Evolutionary conservation across 2,329 filamentous ascomycete species (phyloP).

Genomic region (Phialocephala sp.): DNA sequence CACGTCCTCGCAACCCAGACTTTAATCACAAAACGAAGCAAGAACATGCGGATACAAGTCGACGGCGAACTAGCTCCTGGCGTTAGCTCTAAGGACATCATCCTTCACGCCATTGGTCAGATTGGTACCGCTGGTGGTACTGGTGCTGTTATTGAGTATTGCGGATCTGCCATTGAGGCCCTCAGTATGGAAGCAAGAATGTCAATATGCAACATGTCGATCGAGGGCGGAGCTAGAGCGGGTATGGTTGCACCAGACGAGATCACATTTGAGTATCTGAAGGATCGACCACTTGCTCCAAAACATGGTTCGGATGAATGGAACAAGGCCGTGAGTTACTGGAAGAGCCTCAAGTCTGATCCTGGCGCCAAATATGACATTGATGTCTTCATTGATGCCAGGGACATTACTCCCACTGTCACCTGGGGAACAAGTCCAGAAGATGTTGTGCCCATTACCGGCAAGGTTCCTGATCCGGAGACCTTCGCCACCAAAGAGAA

Average conservation of each 20-base stretch:
- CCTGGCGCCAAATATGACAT: conserved; percentile 88
- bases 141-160: conserved; percentile 95
- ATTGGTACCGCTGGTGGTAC: conserved; percentile 97
- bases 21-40: conserved; percentile 90
- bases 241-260: conserved; percentile 98
- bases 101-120: conserved; percentile 89
- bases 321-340: conserved; percentile 87
- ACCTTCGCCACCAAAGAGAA: conserved; percentile 81
- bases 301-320: conserved; percentile 84
- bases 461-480: conserved; percentile 86
- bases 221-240: conserved; percentile 92
- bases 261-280: conserved; percentile 92
- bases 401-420: conserved; percentile 91
- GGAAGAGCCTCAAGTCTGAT: conserved; percentile 85
- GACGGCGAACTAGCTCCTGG: conserved; percentile 89
- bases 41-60: conserved; percentile 98
- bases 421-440: conserved; percentile 98
- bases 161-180: conserved; percentile 86
- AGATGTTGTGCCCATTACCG: conserved; percentile 94
- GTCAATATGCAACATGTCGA: conserved; percentile 99
- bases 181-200: conserved; percentile 97
- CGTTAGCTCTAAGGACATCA: conserved; percentile 94
- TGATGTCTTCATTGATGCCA: conserved; percentile 87
- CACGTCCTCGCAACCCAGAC: conserved; percentile 97
- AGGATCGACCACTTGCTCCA: conserved; percentile 86